phyloP scores from a whole-genome alignment of 2,329 filamentous ascomycete genomes.

The Aspergillus fijiensis region DNA sequence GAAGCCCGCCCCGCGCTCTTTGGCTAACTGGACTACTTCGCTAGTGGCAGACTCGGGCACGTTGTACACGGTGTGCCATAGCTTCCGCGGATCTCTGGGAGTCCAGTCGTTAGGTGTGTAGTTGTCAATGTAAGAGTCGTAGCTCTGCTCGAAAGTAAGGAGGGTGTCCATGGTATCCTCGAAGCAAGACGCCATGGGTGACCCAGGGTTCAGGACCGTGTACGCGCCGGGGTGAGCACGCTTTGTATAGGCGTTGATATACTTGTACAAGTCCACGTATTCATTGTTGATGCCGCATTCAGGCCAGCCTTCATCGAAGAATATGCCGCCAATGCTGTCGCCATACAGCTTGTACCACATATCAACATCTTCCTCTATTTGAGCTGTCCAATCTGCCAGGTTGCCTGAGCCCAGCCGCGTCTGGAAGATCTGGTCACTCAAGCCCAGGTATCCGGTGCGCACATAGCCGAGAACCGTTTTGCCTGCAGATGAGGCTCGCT shows the following conservation, averaged over 20 bases:
- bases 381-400: constrained; percentile 18
- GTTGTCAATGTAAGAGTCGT: constrained; percentile 23
- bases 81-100: constrained; percentile 29
- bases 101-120: constrained; percentile 29
- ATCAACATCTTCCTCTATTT: constrained; percentile 21
- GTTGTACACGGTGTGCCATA: constrained; percentile 36
- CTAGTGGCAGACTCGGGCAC: constrained; percentile 20
- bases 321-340: constrained; percentile 31
- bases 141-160: constrained; percentile 31
- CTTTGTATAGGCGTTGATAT: constrained; percentile 21
- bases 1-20: constrained; percentile 12
- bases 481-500: constrained; percentile 9
- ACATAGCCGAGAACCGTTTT: constrained; percentile 23
- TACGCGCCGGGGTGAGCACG: constrained; percentile 16
- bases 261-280: constrained; percentile 30
- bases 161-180: constrained; percentile 35
- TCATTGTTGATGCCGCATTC: constrained; percentile 29
- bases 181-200: constrained; percentile 27
- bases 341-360: constrained; percentile 24
- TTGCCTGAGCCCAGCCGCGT: constrained; percentile 17
- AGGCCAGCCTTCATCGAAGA: constrained; percentile 34
- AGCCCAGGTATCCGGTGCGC: constrained; percentile 19
- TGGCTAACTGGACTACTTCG: constrained; percentile 10
- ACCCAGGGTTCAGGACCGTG: constrained; percentile 20
- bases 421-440: constrained; percentile 16